These are phyloP conservation scores for Pythium rhizo-oryzae DNA, from an alignment of 352 stramenopile species.

Conservation along the genomic window DNA sequence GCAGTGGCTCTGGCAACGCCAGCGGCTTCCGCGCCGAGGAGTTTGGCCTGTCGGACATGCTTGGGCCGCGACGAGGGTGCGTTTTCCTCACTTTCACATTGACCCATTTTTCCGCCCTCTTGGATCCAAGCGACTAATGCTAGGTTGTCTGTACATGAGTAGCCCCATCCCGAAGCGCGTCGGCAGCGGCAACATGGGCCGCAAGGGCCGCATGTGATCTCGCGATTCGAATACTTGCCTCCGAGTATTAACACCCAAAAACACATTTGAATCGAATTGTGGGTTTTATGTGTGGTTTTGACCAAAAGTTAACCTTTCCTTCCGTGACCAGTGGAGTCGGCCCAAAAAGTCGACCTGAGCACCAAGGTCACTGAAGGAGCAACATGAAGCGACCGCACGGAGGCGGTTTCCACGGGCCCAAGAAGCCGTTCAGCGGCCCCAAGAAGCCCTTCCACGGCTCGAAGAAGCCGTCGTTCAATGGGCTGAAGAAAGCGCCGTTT, in stretches of 20 bases:
- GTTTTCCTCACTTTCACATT: constrained; percentile 8
- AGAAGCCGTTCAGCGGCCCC: constrained; percentile 15
- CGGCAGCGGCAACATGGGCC: constrained; percentile 44
- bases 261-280: not conserved
- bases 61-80: constrained; percentile 52
- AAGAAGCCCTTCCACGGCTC: constrained; percentile 18
- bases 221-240: constrained; percentile 8
- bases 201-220: constrained; percentile 64
- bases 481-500: constrained; percentile 5
- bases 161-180: constrained; percentile 24
- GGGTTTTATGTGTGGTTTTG: not conserved
- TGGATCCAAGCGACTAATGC: not conserved
- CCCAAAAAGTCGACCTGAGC: not conserved
- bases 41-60: constrained; percentile 46
- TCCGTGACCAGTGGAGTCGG: constrained; percentile 1
- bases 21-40: constrained; percentile 45
- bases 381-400: constrained; percentile 24
- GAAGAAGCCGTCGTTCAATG: constrained; percentile 15
- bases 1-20: constrained; percentile 16
- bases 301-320: constrained; percentile 5
- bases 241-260: constrained; percentile 30
- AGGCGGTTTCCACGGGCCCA: constrained; percentile 4
- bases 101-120: not conserved
- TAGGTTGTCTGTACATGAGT: not conserved
- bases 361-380: no score